Base-by-base conservation (phyloP, 2,329 filamentous ascomycete genomes). In the Xylariaceae sp. region DNA sequence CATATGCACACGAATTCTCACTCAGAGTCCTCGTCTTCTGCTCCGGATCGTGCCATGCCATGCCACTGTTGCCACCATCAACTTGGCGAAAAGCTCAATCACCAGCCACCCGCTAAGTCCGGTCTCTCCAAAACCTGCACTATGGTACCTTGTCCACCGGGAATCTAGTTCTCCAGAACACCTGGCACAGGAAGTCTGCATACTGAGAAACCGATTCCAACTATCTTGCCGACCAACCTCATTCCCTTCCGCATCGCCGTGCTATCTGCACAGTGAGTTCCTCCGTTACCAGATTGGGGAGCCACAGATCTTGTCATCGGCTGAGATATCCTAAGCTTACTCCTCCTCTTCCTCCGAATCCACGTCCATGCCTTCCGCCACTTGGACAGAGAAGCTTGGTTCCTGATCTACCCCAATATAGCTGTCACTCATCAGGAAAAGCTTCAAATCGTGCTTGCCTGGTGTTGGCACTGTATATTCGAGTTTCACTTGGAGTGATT, bases 401-500 rank as follows among this genome's bases (percentile, higher is more conserved):
- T 95, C 94, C 68, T 98, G 93, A 68, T 98, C 94, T 39, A 98
- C 89, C 19, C 93, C 93, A 28, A 96, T 79, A 64, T 98, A 98
- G 64, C 87, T 91, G 68, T 98, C 93, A 63, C 90, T 93, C 85
- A 98, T 96, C 62, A 98, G 72, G 68, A 88, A 95, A 50, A 97
- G 72, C 64, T 91, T 96, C 59, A 98, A 67, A 45, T 90, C 81
- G 64, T 96, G 88, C 60, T 89, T 79, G 38, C 93, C 93, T 19
- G 88, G 77, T 48, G 79, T 82, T 18, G 88, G 89, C 39, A 97
- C 85, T 19, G 89, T 88, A 63, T 90, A 95, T 67, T 97, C 90
- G 49, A 98, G 71, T 59, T 81, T 82, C 43, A 89, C 78, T 57
- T 87, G 85, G 55, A 95, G 68, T 60, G 85, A 83, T 54, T 78